These are phyloP conservation scores for Aspergillus sp. DNA, from an alignment of 2,329 filamentous ascomycete species.

Conservation along the genomic window DNA sequence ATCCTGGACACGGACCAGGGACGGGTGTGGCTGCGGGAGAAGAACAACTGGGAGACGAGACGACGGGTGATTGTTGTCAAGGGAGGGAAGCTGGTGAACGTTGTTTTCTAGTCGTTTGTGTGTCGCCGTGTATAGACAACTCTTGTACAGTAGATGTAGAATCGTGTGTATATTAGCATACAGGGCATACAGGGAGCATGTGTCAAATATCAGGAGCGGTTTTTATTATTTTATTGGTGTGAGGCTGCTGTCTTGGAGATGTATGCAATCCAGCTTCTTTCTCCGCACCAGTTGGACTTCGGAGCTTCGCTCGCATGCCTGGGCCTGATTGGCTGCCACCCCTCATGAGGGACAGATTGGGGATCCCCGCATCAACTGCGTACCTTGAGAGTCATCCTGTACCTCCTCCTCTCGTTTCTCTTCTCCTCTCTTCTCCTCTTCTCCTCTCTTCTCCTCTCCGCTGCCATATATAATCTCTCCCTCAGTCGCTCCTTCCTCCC, in stretches of 20 bases:
- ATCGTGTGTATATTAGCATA: slow-evolving; percentile 2
- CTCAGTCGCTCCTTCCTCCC: neutral
- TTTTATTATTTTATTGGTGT: neutral
- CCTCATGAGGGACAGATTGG: neutral
- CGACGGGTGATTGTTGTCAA: slow-evolving; percentile 58
- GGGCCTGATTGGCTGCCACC: too few relatives aligned
- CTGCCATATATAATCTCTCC: slow-evolving; percentile 6
- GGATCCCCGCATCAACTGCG: too few relatives aligned
- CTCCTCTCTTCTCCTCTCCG: slow-evolving; percentile 13
- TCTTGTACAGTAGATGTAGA: too few relatives aligned
- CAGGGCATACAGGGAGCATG: too few relatives aligned
- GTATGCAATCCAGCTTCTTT: too few relatives aligned
- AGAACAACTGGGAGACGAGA: slow-evolving; percentile 43
- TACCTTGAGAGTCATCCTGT: too few relatives aligned
- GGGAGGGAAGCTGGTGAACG: slow-evolving; percentile 62
- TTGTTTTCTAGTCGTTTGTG: slow-evolving; percentile 47
- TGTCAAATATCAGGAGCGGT: neutral
- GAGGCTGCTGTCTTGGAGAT: neutral
- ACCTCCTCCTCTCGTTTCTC: slow-evolving; percentile 2
- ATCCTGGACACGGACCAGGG: slow-evolving; percentile 56
- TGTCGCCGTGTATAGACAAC: slow-evolving; percentile 1
- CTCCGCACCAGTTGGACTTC: too few relatives aligned
- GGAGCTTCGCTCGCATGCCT: too few relatives aligned
- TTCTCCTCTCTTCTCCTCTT: slow-evolving; percentile 1
- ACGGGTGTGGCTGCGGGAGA: slow-evolving; percentile 44